Evolutionary conservation across 139 green algal genomes (phyloP).

Genomic region (Chlorella vulgaris): DNA sequence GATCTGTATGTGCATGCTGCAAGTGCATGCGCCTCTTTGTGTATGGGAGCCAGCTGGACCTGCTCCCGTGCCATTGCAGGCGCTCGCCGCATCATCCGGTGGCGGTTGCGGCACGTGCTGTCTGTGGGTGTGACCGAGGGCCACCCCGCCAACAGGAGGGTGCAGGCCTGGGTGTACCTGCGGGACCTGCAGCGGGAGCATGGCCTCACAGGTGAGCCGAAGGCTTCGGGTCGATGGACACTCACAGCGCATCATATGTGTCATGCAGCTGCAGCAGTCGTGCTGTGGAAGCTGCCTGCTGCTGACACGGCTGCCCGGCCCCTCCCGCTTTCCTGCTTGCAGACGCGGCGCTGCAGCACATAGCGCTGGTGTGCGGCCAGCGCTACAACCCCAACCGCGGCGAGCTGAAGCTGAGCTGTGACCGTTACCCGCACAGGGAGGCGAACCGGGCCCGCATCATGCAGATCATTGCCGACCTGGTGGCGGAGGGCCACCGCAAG

Average conservation of each 20-base stretch:
- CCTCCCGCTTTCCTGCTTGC: neutral
- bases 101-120: constrained; percentile 44
- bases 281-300: neutral
- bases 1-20: neutral
- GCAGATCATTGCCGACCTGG: constrained; percentile 1
- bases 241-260: no score
- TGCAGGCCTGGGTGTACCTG: constrained; percentile 47
- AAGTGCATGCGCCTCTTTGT: neutral
- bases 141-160: constrained; percentile 57
- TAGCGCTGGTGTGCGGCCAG: constrained; percentile 47
- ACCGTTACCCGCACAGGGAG: constrained; percentile 43
- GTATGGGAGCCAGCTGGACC: no score
- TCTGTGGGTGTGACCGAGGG: constrained; percentile 25
- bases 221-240: no score
- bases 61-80: neutral
- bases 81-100: constrained; percentile 48
- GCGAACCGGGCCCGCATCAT: constrained; percentile 50
- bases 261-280: no score
- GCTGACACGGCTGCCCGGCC: neutral
- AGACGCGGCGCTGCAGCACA: constrained; percentile 56
- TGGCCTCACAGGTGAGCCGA: constrained; percentile 36
- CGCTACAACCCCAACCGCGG: constrained; percentile 58
- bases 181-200: constrained; percentile 53
- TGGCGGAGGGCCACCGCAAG: constrained; percentile 26
- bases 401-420: constrained; percentile 44